Evolutionary conservation across 2,329 filamentous ascomycete species (phyloP).

Genomic region (Colletotrichum costaricense): DNA sequence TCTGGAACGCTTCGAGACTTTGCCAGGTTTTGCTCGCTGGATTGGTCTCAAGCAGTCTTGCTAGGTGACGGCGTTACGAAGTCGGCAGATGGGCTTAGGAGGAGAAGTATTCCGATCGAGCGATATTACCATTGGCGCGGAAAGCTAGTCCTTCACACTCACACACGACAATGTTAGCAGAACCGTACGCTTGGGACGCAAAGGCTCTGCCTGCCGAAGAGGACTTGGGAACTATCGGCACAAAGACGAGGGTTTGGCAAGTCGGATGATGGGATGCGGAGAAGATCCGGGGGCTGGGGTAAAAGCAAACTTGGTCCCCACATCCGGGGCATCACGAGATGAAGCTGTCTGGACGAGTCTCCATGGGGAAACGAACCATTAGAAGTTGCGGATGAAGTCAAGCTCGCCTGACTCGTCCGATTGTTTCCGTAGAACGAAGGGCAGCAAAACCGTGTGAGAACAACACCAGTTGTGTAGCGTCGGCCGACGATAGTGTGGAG

Average conservation of each 20-base stretch:
- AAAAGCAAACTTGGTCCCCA: conserved; percentile 13
- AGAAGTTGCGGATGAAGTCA: background rate
- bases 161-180: background rate
- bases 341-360: background rate
- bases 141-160: background rate
- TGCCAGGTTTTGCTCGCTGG: background rate
- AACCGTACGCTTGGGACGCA: background rate
- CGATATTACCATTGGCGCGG: conserved; percentile 21
- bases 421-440: background rate
- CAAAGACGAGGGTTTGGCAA: background rate
- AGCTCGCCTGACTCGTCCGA: conserved; percentile 13
- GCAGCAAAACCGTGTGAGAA: background rate
- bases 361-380: conserved; percentile 17
- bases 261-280: conserved; percentile 27
- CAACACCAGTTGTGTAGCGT: conserved; percentile 15
- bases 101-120: background rate
- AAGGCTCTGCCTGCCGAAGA: background rate
- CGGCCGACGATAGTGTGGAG: conserved; percentile 7
- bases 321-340: conserved; percentile 15
- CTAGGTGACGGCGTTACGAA: conserved; percentile 1
- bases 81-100: background rate
- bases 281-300: conserved; percentile 33
- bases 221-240: background rate
- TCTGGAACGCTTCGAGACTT: background rate
- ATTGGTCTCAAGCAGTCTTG: background rate